A percentile compares a stretch with the other conserved stretches of the same genome.
Conservation (phyloP, 129 eudicot genomes). For the Escallonia rubra region DNA sequence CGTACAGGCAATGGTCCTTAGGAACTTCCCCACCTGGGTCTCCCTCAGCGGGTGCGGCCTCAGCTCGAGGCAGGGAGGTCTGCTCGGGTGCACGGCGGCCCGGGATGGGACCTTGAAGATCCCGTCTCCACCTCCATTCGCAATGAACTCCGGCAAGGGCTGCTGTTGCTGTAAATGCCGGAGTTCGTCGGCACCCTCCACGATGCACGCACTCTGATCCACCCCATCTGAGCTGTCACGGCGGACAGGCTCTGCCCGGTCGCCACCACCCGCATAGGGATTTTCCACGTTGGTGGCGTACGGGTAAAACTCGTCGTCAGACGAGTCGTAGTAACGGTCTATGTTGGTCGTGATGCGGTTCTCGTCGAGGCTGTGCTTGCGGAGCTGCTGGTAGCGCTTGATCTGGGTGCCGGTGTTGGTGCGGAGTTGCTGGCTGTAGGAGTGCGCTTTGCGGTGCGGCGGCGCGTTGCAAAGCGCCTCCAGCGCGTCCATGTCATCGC, state of each 20-base stretch:
- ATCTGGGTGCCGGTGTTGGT: conserved; percentile 61
- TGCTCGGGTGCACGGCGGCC: conserved; percentile 77
- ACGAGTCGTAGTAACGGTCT: conserved; percentile 15
- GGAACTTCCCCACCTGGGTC: conserved; percentile 82
- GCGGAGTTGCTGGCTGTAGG: conserved; percentile 66
- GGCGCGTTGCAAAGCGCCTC: conserved; percentile 47
- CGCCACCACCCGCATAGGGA: neutral
- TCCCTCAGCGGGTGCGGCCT: conserved; percentile 93
- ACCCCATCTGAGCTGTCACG: neutral
- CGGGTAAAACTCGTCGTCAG: conserved; percentile 52
- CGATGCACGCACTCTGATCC: no score
- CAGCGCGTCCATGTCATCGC: conserved; percentile 55
- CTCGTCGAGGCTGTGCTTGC: conserved; percentile 89
- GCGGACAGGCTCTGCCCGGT: neutral
- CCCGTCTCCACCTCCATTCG: conserved; percentile 53
- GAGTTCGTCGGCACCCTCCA: neutral
- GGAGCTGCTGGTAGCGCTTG: conserved; percentile 48
- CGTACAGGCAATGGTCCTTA: conserved; percentile 78
- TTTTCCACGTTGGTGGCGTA: conserved; percentile 26
- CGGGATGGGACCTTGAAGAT: conserved; percentile 64
- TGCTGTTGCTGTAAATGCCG: conserved; percentile 4
- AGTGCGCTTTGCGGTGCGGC: conserved; percentile 42
- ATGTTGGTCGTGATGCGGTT: conserved; percentile 19
- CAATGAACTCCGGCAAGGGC: conserved; percentile 68
- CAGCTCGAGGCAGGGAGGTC: conserved; percentile 80